Percentiles rank a stretch among this genome's conserved stretches.
These are phyloP conservation scores for Acacia confusa DNA, from an alignment of 306 rosid genomes.

Conservation along the genomic window DNA sequence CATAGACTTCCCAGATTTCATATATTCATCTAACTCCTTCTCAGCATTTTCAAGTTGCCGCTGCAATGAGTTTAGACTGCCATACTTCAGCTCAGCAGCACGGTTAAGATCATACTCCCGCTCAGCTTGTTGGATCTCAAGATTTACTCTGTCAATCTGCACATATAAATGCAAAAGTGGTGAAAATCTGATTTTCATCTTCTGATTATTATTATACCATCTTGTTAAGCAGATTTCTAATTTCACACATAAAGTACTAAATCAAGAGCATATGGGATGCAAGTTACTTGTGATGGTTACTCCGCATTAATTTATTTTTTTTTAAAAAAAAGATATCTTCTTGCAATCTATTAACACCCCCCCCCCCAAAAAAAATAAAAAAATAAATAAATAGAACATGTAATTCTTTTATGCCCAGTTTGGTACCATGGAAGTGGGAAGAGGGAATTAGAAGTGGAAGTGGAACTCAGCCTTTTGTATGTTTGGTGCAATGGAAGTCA, in stretches of 20 bases:
- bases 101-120: slow-evolving; percentile 96
- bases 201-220: neutral
- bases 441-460: too few species aligned
- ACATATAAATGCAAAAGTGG: slow-evolving; percentile 17
- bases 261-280: neutral
- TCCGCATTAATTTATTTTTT: neutral
- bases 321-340: neutral
- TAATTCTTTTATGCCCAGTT: neutral
- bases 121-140: slow-evolving; percentile 97
- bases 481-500: too few species aligned
- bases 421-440: too few species aligned
- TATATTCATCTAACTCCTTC: slow-evolving; percentile 82
- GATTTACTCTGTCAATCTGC: slow-evolving; percentile 93
- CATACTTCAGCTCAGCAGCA: slow-evolving; percentile 95
- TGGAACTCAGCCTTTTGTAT: too few species aligned
- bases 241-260: neutral
- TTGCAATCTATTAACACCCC: neutral
- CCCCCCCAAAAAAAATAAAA: too few species aligned
- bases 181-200: slow-evolving; percentile 2
- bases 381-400: neutral
- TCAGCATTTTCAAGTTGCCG: slow-evolving; percentile 81
- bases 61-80: slow-evolving; percentile 89
- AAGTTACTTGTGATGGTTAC: neutral
- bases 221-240: neutral
- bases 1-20: slow-evolving; percentile 95